A percentile compares a stretch with the other conserved stretches of the same genome.
phyloP scores from a whole-genome alignment of 2,329 filamentous ascomycete genomes.

The Colletotrichum sp. region DNA sequence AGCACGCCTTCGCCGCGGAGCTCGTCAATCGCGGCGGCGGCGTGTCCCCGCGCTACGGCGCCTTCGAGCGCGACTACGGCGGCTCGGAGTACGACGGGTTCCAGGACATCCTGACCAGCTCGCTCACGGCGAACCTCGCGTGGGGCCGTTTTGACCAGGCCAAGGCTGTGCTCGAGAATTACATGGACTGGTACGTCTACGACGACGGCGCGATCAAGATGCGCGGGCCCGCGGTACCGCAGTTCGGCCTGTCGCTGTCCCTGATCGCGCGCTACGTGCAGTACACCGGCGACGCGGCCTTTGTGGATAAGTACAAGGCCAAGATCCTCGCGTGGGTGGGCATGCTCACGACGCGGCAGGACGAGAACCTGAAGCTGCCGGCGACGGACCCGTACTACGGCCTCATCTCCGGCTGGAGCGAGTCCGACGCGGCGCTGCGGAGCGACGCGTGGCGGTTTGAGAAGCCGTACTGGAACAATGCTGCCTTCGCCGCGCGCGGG shows the following conservation, averaged over 20 bases:
- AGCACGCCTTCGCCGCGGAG: not conserved
- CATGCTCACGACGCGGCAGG: not conserved
- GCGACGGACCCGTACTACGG: not conserved
- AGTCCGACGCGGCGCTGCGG: not conserved
- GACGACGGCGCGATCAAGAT: constrained; percentile 28
- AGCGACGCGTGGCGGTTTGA: not conserved
- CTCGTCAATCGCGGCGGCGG: not conserved
- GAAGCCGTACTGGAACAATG: constrained; percentile 1
- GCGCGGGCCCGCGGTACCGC: not conserved
- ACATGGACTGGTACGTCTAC: constrained; percentile 48
- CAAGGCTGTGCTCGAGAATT: not conserved
- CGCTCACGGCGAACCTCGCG: not conserved
- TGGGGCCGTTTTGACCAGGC: not conserved
- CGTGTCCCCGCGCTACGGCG: not conserved
- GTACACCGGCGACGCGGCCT: not conserved
- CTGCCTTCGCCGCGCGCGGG: not conserved
- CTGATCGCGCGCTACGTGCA: constrained; percentile 15
- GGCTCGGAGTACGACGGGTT: not conserved
- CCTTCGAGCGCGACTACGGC: not conserved
- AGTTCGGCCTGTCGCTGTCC: constrained; percentile 12
- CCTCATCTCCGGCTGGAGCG: constrained; percentile 5
- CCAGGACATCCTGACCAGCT: not conserved
- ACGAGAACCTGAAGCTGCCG: constrained; percentile 2
- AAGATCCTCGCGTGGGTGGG: constrained; percentile 5
- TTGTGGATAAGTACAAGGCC: not conserved